Conservation (phyloP, 768 basidiomycete species). For the Phallus indusiatus region DNA sequence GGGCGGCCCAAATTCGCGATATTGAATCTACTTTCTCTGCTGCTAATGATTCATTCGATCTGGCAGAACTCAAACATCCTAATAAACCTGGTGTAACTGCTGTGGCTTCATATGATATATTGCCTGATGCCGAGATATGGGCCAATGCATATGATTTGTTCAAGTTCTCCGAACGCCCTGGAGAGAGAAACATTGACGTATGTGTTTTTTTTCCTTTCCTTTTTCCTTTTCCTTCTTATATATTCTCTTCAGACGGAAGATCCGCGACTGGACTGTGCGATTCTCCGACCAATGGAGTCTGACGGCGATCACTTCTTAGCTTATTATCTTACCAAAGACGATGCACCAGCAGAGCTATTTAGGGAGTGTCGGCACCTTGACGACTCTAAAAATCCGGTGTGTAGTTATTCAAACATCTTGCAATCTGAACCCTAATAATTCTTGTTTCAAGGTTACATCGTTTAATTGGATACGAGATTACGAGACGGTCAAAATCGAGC, state of each 20-base stretch:
- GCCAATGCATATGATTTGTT: conserved; percentile 84
- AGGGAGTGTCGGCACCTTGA: conserved; percentile 36
- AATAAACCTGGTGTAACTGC: conserved; percentile 69
- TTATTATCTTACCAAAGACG: conserved; percentile 73
- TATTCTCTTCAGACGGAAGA: conserved; percentile 48
- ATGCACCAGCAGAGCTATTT: conserved; percentile 57
- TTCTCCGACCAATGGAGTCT: conserved; percentile 78
- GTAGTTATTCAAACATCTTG: conserved; percentile 7
- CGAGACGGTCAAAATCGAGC: conserved; percentile 79
- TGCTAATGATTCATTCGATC: conserved; percentile 49
- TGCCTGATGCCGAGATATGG: conserved; percentile 83
- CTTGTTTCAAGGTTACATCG: conserved; percentile 41
- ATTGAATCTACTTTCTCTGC: conserved; percentile 72
- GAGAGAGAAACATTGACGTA: conserved; percentile 66
- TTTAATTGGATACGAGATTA: conserved; percentile 80
- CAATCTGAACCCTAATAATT: neutral
- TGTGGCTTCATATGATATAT: conserved; percentile 70
- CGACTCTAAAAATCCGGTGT: conserved; percentile 39
- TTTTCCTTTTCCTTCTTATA: neutral
- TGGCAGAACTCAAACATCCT: conserved; percentile 59
- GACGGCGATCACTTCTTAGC: conserved; percentile 84
- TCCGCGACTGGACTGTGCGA: conserved; percentile 75
- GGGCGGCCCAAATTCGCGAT: conserved; percentile 61
- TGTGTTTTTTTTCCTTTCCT: conserved; percentile 14
- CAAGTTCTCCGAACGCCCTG: conserved; percentile 76